Percentiles rank a stretch among this genome's conserved stretches.
These are phyloP conservation scores for Dendrobium officinale DNA, from an alignment of 106 monocot genomes.

Conservation along the genomic window DNA sequence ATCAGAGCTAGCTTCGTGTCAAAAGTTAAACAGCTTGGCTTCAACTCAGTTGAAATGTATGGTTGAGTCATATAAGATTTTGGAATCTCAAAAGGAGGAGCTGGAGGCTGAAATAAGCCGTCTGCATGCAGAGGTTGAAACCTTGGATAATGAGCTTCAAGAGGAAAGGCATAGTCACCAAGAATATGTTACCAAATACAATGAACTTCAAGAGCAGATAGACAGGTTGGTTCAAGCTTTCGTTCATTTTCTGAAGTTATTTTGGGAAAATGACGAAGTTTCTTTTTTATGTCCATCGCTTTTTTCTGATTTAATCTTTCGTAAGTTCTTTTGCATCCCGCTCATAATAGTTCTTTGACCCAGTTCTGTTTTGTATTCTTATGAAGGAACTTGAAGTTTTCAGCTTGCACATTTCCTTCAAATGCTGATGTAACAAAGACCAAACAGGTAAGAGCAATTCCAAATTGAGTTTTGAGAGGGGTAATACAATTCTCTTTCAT, in stretches of 20 bases:
- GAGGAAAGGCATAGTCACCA: conserved; percentile 61
- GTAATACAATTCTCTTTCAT: neutral
- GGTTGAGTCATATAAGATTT: conserved; percentile 72
- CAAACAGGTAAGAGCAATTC: neutral
- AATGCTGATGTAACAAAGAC: neutral
- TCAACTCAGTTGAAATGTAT: conserved; percentile 95
- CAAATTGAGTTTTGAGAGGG: neutral
- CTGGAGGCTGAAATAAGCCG: conserved; percentile 53
- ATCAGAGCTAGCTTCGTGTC: conserved; percentile 42
- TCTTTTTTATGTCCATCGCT: neutral
- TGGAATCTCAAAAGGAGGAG: conserved; percentile 54
- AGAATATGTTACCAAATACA: conserved; percentile 47
- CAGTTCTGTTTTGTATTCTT: conserved; percentile 3
- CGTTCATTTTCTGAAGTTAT: neutral
- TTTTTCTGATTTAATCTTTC: neutral
- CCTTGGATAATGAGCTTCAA: conserved; percentile 51
- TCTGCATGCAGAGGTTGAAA: conserved; percentile 39
- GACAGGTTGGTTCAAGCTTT: conserved; percentile 49
- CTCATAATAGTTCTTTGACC: neutral
- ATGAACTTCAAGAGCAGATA: conserved; percentile 62
- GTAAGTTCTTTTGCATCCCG: neutral
- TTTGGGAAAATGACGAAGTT: neutral
- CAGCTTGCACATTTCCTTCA: conserved; percentile 10
- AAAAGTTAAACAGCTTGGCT: conserved; percentile 72
- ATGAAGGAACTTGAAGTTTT: conserved; percentile 38